Evolutionary conservation across 164 flowering plant species (phyloP), one percentile per base, ranked within the genome.

Genomic region (Aristolochia californica): DNA sequence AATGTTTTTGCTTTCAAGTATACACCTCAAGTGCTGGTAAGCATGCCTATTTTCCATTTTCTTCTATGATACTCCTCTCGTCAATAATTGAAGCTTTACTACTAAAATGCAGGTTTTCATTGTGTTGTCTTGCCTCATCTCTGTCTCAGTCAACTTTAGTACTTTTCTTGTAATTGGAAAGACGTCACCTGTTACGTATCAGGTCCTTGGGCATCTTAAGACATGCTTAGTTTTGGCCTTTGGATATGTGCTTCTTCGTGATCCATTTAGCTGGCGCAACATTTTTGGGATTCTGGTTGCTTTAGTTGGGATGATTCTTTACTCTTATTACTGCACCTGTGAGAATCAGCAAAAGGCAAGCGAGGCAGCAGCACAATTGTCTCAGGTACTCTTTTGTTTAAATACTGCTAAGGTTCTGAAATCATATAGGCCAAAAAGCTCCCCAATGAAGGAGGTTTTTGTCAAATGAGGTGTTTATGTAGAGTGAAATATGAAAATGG

Each of bases 181-280:
- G 74, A 93, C 98, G 45, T 93, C 98, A 49, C 90, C 98, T 9
- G 98, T 93, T 48, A 93, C 98, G 18, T 93, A 93, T 74, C 98
- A 93, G 67, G 98, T 93, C 53, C 78, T 93, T 34, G 98, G 98
- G 51, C 98, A 93, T 73, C 68, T 89, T 60, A 93, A 93, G 66
- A 91, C 98, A 56, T 91, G 98, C 68, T 76, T 91, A 24, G 95
- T 91, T 61, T 71, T 91, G 77, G 89, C 80, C 20, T 93, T 93
- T 68, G 98, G 98, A 48, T 93, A 89, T 69, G 70, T 79, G 59
- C 72, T 93, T 27, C 96, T 93, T 38, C 89, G 58, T 48, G 90
- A 93, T 49, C 97, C 97, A 47, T 93, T 93, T 62, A 82, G 77
- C 74, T 87, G 94, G 96, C 73, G 87, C 48, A 89, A 93, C 74